Conservation (phyloP, 345 rosid species). For the Brassica incana region DNA sequence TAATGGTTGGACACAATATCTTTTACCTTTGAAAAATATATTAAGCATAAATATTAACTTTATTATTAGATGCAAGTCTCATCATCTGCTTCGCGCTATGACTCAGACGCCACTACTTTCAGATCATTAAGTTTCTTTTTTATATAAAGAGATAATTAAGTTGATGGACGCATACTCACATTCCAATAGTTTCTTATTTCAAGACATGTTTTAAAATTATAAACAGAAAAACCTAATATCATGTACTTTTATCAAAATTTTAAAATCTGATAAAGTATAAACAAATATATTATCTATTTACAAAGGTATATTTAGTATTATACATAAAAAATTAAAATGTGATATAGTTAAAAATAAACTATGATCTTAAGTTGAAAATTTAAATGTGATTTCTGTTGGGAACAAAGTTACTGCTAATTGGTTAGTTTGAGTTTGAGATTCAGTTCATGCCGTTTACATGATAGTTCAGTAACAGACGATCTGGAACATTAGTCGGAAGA, state of each 20-base stretch:
- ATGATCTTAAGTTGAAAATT: no score
- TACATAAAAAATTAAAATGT: no score
- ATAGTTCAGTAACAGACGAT: no score
- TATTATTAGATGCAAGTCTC: neutral
- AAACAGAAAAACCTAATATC: neutral
- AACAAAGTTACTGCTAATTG: no score
- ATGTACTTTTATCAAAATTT: neutral
- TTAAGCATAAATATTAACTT: neutral
- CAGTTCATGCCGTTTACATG: no score
- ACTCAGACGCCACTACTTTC: neutral
- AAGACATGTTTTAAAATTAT: neutral
- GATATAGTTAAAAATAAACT: no score
- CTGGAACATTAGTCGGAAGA: no score
- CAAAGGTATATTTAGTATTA: no score
- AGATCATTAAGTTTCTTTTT: neutral
- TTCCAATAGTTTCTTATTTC: neutral
- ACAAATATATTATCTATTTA: no score
- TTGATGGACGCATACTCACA: slow-evolving; percentile 3
- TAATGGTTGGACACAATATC: neutral
- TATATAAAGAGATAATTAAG: neutral
- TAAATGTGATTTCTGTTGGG: no score
- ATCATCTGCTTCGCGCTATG: neutral
- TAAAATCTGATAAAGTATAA: neutral
- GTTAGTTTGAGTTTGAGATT: no score
- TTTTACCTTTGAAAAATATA: neutral